These are phyloP conservation scores for Tuber aestivum DNA, from an alignment of 495 filamentous ascomycete species.

Conservation along the genomic window DNA sequence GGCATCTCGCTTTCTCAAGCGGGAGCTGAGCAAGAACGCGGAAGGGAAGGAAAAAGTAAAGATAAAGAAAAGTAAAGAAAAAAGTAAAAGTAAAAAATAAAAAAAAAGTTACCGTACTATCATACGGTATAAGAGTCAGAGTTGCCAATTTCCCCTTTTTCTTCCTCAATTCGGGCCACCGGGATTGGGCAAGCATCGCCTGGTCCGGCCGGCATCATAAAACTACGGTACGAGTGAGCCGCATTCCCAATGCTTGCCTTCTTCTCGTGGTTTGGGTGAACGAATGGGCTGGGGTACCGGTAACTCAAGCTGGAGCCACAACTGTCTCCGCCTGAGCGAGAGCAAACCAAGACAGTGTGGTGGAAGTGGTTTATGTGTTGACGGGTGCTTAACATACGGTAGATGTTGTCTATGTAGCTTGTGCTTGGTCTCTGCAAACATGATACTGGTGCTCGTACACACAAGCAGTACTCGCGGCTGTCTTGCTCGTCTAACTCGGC, in stretches of 20 bases:
- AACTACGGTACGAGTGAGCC: constrained; percentile 12
- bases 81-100: neutral
- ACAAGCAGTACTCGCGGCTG: too few species aligned
- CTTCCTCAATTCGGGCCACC: constrained; percentile 7
- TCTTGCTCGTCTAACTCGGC: neutral
- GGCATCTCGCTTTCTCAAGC: constrained; percentile 31
- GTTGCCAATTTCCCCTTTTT: neutral
- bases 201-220: constrained; percentile 11
- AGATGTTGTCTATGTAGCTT: neutral
- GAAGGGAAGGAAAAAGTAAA: too few species aligned
- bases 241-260: neutral
- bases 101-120: neutral
- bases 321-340: neutral
- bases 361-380: neutral
- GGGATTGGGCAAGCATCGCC: constrained; percentile 33
- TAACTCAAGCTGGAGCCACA: neutral
- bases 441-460: too few species aligned
- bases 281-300: neutral
- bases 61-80: neutral
- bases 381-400: neutral
- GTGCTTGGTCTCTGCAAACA: neutral
- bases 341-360: neutral
- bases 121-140: neutral
- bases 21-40: constrained; percentile 12
- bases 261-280: neutral